phyloP scores from a whole-genome alignment of 2,329 filamentous ascomycete species.

The Aspergillus transmontanensis region DNA sequence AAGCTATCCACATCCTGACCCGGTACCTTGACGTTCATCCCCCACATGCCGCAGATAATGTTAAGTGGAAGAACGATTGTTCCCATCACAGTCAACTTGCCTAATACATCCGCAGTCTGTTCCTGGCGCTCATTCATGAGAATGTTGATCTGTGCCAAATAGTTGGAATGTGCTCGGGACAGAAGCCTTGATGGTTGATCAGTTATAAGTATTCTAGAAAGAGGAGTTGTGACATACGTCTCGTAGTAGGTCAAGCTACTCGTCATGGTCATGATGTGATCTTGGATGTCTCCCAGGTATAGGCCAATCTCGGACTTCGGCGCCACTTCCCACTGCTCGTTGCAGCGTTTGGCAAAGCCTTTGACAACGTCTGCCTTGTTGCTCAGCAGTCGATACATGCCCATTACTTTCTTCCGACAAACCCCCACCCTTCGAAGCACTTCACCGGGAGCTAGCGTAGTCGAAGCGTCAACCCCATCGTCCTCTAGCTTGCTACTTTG shows the following conservation, averaged over 20 bases:
- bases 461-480: slow-evolving; percentile 31
- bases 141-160: slow-evolving; percentile 99
- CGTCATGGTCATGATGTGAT: slow-evolving; percentile 99
- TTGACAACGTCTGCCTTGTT: slow-evolving; percentile 99
- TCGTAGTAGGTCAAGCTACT: slow-evolving; percentile 95
- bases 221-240: slow-evolving; percentile 62
- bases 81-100: slow-evolving; percentile 90
- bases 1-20: slow-evolving; percentile 83
- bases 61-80: slow-evolving; percentile 99
- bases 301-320: slow-evolving; percentile 95
- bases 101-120: slow-evolving; percentile 90
- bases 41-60: slow-evolving; percentile 97
- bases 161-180: slow-evolving; percentile 89
- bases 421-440: slow-evolving; percentile 93
- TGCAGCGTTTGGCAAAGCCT: slow-evolving; percentile 96
- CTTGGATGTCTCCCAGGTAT: slow-evolving; percentile 96
- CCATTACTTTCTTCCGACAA: slow-evolving; percentile 97
- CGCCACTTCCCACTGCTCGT: slow-evolving; percentile 96
- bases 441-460: slow-evolving; percentile 62
- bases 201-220: slow-evolving; percentile 16
- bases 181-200: slow-evolving; percentile 64
- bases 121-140: slow-evolving; percentile 98
- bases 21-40: slow-evolving; percentile 97
- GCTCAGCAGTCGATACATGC: slow-evolving; percentile 84
- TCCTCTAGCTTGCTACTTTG: slow-evolving; percentile 39